Conservation (phyloP, 441 rosid species). For the Breynia disticha region DNA sequence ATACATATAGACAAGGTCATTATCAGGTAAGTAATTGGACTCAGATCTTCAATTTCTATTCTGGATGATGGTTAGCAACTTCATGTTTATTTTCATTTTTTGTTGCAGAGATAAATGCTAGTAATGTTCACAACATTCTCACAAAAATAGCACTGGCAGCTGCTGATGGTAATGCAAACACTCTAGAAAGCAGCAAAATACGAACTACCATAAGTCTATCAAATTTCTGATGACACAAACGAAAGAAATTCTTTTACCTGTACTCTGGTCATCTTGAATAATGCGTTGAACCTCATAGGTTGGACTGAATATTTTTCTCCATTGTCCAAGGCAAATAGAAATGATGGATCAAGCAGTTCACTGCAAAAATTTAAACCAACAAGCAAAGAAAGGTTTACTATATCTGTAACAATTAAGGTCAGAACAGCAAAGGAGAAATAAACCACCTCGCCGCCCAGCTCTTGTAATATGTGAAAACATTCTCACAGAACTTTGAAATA, state of each 20-base stretch:
- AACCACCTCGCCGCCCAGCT: conserved; percentile 98
- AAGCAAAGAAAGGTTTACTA: conserved; percentile 13
- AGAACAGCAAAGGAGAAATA: conserved; percentile 3
- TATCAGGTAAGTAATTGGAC: too few species aligned
- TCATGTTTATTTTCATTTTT: too few species aligned
- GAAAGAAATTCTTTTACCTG: conserved; percentile 44
- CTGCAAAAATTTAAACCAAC: conserved; percentile 38
- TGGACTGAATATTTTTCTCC: conserved; percentile 85
- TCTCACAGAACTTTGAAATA: conserved; percentile 76
- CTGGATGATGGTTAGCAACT: too few species aligned
- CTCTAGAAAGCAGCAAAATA: background rate
- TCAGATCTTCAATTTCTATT: too few species aligned
- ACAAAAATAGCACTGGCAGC: background rate
- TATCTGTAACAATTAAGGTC: conserved; percentile 4
- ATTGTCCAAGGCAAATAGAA: conserved; percentile 91
- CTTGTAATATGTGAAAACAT: conserved; percentile 88
- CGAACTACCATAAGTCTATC: background rate
- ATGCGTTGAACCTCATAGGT: conserved; percentile 83
- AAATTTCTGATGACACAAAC: background rate
- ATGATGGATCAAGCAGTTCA: conserved; percentile 94
- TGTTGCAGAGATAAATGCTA: too few species aligned
- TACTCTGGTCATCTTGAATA: conserved; percentile 90
- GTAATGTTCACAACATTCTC: too few species aligned
- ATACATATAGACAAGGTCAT: too few species aligned
- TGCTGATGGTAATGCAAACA: background rate